phyloP scores from a whole-genome alignment of 1,284 basidiomycete genomes.

The Schizophyllum amplum region DNA sequence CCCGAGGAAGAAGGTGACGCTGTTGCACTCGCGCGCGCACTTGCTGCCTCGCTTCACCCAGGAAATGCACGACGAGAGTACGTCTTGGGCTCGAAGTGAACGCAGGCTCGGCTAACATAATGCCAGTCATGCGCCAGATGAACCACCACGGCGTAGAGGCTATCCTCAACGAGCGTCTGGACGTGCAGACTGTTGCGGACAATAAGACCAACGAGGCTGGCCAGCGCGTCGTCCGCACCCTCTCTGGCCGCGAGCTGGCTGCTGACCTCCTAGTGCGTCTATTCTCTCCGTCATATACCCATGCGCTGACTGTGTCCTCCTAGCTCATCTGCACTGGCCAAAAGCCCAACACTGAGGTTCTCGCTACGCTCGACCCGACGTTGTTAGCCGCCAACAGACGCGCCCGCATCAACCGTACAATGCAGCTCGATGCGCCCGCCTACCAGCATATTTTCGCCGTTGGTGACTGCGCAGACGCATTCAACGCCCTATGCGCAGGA shows the following conservation, averaged over 20 bases:
- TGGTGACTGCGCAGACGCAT: constrained; percentile 66
- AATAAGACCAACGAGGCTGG: not conserved
- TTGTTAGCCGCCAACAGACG: not conserved
- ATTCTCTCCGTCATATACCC: no score
- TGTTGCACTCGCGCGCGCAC: constrained; percentile 55
- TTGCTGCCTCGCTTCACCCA: constrained; percentile 47
- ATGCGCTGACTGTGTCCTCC: not conserved
- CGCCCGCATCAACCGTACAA: not conserved
- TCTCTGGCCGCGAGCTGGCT: constrained; percentile 47
- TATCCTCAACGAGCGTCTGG: constrained; percentile 47
- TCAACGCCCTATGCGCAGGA: constrained; percentile 62
- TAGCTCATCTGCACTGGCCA: constrained; percentile 75
- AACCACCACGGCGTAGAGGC: constrained; percentile 29
- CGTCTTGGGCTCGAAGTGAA: not conserved
- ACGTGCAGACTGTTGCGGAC: constrained; percentile 29
- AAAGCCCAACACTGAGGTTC: constrained; percentile 56
- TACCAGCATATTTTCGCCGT: constrained; percentile 59
- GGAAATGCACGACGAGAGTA: constrained; percentile 39
- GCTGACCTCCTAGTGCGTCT: constrained; percentile 54
- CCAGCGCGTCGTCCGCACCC: not conserved
- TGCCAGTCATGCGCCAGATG: not conserved
- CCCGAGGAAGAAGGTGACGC: constrained; percentile 49
- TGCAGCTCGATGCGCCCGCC: not conserved
- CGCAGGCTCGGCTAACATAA: not conserved
- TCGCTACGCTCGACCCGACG: constrained; percentile 28